Conservation (phyloP, 495 filamentous ascomycete genomes). For the Melanomma pulvis-pyrius region DNA sequence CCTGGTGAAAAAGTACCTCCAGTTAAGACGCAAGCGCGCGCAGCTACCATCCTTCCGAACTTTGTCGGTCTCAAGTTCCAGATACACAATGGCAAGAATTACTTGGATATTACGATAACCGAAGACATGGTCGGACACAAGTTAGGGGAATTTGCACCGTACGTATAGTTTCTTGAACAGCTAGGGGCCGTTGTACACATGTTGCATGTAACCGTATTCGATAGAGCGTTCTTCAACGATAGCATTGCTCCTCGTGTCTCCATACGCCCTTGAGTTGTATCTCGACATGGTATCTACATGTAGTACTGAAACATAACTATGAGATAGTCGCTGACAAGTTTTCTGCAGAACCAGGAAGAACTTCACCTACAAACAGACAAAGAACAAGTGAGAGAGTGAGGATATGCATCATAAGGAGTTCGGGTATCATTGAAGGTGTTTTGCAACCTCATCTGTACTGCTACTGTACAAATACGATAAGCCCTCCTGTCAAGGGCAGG, state of each 20-base stretch:
- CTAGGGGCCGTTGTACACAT: neutral
- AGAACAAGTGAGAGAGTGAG: conserved; percentile 62
- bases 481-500: conserved; percentile 3
- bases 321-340: conserved; percentile 1
- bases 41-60: conserved; percentile 91
- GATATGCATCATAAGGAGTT: conserved; percentile 20
- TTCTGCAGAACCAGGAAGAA: conserved; percentile 76
- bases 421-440: conserved; percentile 32
- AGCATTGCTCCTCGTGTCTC: too few relatives aligned
- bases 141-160: conserved; percentile 92
- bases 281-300: neutral
- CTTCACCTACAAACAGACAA: conserved; percentile 78
- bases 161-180: conserved; percentile 48
- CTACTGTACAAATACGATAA: conserved; percentile 31
- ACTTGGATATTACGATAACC: conserved; percentile 83
- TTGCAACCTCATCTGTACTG: conserved; percentile 23
- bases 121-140: conserved; percentile 99
- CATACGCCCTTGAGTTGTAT: neutral
- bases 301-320: neutral
- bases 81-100: conserved; percentile 93
- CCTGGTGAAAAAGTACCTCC: conserved; percentile 66
- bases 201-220: too few relatives aligned
- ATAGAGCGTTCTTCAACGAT: too few relatives aligned
- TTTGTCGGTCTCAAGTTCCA: conserved; percentile 94
- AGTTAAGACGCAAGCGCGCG: conserved; percentile 85